Percentiles rank a stretch among this genome's conserved stretches.
These are phyloP conservation scores for Sporisorium reilianum DNA, from an alignment of 1,284 basidiomycete species.

Conservation along the genomic window DNA sequence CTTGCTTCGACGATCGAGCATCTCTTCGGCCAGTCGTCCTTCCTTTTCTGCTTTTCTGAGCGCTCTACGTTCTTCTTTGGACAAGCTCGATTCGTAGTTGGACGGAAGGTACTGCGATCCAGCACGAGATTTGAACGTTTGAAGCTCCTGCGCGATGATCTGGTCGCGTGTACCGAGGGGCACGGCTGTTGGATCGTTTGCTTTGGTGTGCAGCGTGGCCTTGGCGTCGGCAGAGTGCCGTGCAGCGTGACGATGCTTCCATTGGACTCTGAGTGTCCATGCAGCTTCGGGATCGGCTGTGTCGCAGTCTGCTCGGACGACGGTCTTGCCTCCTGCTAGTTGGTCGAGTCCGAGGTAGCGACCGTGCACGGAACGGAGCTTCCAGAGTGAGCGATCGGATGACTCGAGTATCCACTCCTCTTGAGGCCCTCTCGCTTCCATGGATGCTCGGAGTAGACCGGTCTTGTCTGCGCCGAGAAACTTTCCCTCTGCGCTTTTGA, in stretches of 20 bases:
- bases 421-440: slow-evolving; percentile 63
- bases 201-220: slow-evolving; percentile 4
- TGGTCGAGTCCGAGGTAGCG: slow-evolving; percentile 50
- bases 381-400: slow-evolving; percentile 8
- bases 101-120: slow-evolving; percentile 37
- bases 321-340: slow-evolving; percentile 38
- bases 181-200: slow-evolving; percentile 36
- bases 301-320: slow-evolving; percentile 54
- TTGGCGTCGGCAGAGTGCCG: slow-evolving; percentile 23
- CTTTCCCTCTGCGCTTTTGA: slow-evolving; percentile 59
- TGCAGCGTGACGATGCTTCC: slow-evolving; percentile 59
- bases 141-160: slow-evolving; percentile 29
- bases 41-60: slow-evolving; percentile 60
- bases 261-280: slow-evolving; percentile 58
- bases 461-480: slow-evolving; percentile 55
- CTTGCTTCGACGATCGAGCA: slow-evolving; percentile 60
- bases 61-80: slow-evolving; percentile 43
- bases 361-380: slow-evolving; percentile 46
- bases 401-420: slow-evolving; percentile 56
- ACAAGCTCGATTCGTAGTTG: slow-evolving; percentile 25
- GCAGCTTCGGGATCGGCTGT: slow-evolving; percentile 10
- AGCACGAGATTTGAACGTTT: slow-evolving; percentile 28
- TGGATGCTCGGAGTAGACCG: slow-evolving; percentile 42
- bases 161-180: slow-evolving; percentile 21
- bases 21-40: slow-evolving; percentile 62